Conservation (phyloP, 2,329 filamentous ascomycete species). For the Colletotrichum agaves region DNA sequence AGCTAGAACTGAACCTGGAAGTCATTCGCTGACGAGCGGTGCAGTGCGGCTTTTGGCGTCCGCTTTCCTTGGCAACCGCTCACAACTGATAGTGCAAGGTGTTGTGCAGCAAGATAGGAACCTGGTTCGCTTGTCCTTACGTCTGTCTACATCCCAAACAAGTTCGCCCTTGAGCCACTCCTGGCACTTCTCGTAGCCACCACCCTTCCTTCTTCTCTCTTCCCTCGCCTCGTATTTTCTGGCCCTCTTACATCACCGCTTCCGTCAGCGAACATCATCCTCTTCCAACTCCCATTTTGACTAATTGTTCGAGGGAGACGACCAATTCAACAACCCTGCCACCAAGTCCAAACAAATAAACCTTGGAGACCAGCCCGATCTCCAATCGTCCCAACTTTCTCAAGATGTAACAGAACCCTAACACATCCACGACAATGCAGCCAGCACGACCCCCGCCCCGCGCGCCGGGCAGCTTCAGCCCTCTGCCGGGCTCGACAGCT, state of each 20-base stretch:
- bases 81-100: slow-evolving; percentile 1
- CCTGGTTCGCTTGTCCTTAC: slow-evolving; percentile 4
- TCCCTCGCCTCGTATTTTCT: slow-evolving; percentile 26
- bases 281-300: background rate
- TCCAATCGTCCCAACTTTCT: slow-evolving; percentile 38
- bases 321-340: slow-evolving; percentile 11
- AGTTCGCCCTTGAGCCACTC: slow-evolving; percentile 10
- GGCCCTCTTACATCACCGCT: slow-evolving; percentile 24
- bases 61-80: slow-evolving; percentile 8
- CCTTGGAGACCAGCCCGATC: slow-evolving; percentile 26
- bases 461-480: slow-evolving; percentile 67
- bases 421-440: slow-evolving; percentile 56
- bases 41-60: background rate
- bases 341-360: slow-evolving; percentile 21
- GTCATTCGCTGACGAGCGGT: background rate
- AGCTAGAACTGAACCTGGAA: background rate
- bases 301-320: background rate
- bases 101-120: slow-evolving; percentile 3
- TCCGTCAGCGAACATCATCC: background rate
- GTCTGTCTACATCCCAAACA: background rate
- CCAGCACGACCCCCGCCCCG: slow-evolving; percentile 58
- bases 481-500: slow-evolving; percentile 52
- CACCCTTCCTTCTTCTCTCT: slow-evolving; percentile 21
- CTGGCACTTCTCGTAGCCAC: slow-evolving; percentile 21
- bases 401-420: slow-evolving; percentile 57